Evolutionary conservation across 2,329 filamentous ascomycete genomes (phyloP).

Genomic region (Colletotrichum tropicale): DNA sequence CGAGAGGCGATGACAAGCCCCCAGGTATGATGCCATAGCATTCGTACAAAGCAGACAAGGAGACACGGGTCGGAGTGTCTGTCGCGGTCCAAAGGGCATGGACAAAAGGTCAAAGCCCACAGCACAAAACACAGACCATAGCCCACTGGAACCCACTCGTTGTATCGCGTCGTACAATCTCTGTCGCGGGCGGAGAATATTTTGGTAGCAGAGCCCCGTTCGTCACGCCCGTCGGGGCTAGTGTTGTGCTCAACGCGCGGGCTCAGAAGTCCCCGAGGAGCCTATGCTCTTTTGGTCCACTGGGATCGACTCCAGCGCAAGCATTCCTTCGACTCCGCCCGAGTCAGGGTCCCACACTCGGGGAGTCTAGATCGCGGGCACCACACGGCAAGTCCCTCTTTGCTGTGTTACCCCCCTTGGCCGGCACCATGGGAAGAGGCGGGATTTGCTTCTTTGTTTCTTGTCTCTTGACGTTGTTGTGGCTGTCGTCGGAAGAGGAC

Average conservation of each 20-base stretch:
- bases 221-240: conserved; percentile 8
- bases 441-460: conserved; percentile 9
- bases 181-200: conserved; percentile 21
- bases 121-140: background rate
- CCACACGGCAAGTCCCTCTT: conserved; percentile 14
- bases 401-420: background rate
- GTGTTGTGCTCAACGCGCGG: conserved; percentile 14
- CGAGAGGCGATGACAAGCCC: background rate
- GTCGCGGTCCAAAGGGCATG: background rate
- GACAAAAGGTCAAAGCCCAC: background rate
- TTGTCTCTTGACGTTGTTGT: background rate
- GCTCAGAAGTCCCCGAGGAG: conserved; percentile 18
- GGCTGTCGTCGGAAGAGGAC: background rate
- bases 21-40: background rate
- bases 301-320: conserved; percentile 13
- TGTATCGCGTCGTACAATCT: conserved; percentile 17
- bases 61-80: background rate
- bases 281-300: conserved; percentile 19
- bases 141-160: conserved; percentile 1
- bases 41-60: background rate
- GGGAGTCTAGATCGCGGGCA: conserved; percentile 20
- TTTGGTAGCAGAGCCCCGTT: conserved; percentile 19
- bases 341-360: conserved; percentile 19
- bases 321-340: conserved; percentile 16
- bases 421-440: background rate